phyloP scores from a whole-genome alignment of 2,329 filamentous ascomycete genomes.

The Sodiomyces alkalinus region DNA sequence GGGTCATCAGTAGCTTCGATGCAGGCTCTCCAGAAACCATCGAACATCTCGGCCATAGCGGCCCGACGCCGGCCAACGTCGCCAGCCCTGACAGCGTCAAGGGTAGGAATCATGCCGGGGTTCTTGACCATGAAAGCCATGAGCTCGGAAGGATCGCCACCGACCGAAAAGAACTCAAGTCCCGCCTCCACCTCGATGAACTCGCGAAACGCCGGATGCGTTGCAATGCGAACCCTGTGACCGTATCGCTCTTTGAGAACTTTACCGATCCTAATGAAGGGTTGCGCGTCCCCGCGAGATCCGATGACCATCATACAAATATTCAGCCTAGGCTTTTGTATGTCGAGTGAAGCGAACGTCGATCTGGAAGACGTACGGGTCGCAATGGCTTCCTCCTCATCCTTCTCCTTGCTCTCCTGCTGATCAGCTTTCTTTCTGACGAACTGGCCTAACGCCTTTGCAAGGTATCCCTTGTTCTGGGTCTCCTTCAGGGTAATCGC shows the following conservation, averaged over 20 bases:
- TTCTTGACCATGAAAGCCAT: conserved; percentile 90
- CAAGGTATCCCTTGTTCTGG: conserved; percentile 53
- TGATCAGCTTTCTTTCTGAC: conserved; percentile 38
- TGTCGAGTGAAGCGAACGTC: conserved; percentile 14
- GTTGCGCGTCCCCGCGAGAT: conserved; percentile 65
- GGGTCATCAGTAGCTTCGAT: conserved; percentile 59
- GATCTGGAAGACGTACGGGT: conserved; percentile 15
- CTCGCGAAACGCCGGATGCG: conserved; percentile 61
- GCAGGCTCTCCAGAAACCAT: conserved; percentile 69
- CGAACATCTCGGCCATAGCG: conserved; percentile 69
- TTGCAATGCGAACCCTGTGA: conserved; percentile 64
- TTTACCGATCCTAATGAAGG: conserved; percentile 62
- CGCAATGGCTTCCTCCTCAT: conserved; percentile 9
- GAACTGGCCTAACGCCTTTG: conserved; percentile 54
- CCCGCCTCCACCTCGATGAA: conserved; percentile 60
- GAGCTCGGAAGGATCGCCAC: conserved; percentile 63
- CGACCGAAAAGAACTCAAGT: conserved; percentile 68
- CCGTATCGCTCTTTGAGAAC: conserved; percentile 55
- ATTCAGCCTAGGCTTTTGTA: conserved; percentile 42
- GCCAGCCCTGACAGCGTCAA: conserved; percentile 57
- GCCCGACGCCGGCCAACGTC: conserved; percentile 53
- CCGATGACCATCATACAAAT: conserved; percentile 78
- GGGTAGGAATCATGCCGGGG: conserved; percentile 58
- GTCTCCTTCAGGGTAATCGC: conserved; percentile 60
- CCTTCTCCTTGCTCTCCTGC: conserved; percentile 17